These are phyloP conservation scores for Apiospora phragmitis DNA, from an alignment of 2,329 filamentous ascomycete species.

Conservation along the genomic window DNA sequence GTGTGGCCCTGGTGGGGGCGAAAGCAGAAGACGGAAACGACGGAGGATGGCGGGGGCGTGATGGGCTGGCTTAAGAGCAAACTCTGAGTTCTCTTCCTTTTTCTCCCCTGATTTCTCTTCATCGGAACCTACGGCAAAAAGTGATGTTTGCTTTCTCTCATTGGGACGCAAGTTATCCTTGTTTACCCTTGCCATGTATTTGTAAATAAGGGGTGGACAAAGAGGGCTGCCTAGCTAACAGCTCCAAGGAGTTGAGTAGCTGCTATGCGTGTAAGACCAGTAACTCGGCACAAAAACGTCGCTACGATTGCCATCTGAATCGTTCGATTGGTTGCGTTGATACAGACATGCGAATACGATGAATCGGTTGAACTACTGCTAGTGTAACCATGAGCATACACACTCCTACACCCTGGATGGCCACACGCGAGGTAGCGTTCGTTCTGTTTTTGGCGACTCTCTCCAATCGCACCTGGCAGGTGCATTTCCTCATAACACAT, in stretches of 20 bases:
- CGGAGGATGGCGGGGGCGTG: background rate
- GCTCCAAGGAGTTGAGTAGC: background rate
- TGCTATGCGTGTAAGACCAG: background rate
- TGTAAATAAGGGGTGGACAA: background rate
- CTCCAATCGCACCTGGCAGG: background rate
- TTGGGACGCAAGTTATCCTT: background rate
- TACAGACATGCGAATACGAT: background rate
- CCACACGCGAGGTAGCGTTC: background rate
- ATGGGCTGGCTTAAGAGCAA: conserved; percentile 19
- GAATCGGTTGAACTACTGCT: background rate
- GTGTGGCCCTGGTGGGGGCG: conserved; percentile 71
- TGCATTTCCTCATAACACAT: background rate
- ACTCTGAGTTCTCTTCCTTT: conserved; percentile 6
- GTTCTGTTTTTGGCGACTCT: background rate
- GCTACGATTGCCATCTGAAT: background rate
- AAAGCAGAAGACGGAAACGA: conserved; percentile 34
- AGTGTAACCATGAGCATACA: background rate
- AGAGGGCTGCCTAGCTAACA: background rate
- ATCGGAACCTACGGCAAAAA: background rate
- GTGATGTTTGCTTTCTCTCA: background rate
- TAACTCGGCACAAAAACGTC: background rate
- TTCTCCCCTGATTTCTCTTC: background rate
- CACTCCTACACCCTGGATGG: background rate
- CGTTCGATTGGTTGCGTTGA: background rate
- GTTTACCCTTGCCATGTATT: background rate